Evolutionary conservation across 768 basidiomycete genomes (phyloP), one percentile per base, ranked within the genome.

Genomic region (Chalciporus pseudorubinellus): DNA sequence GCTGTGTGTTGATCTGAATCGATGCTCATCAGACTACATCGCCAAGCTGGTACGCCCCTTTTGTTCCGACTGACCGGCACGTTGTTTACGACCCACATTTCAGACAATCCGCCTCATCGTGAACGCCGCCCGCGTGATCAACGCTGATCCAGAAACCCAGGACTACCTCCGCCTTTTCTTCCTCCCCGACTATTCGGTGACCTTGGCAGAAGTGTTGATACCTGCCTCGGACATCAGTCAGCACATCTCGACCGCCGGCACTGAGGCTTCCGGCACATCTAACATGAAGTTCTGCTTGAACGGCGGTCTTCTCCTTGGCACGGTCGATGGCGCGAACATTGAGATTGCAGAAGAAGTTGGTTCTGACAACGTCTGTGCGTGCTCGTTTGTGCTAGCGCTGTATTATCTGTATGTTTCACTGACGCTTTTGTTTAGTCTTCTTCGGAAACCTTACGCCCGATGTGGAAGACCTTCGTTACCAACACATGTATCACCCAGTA

Each of bases 311-410:
- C 74, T 98, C 13, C 70, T 95, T 42, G 93, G 92, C 41, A 93
- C 92, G 24, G 89, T 90, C 73, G 92, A 99, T 71, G 95, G 95
- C 48, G 95, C 95, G 18, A 95, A 92, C 62, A 92, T 93, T 52
- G 95, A 98, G 74, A 98, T 98, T 58, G 94, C 92, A 4, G 92
- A 98, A 63, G 94, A 97, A 67, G 87, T 93, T 42, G 95, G 95
- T 26, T 91, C 93, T 64, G 84, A 80, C 62, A 92, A 95, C 67
- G 92, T 94, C 62, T 93, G 90, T 89, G 68, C 77, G 84, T 88
- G 67, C 51, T 52, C 53, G 52, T 46, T 31, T 36, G 19, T 11
- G 10, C 29, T 11, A 13, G 29, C 10, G 13, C 29, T 31, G 10
- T 12, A 11, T 11, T 4, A 9, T 31, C 12, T 9, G 29, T 29